Conservation (phyloP, 1,284 basidiomycete species). For the Cystobasidium slooffiae region DNA sequence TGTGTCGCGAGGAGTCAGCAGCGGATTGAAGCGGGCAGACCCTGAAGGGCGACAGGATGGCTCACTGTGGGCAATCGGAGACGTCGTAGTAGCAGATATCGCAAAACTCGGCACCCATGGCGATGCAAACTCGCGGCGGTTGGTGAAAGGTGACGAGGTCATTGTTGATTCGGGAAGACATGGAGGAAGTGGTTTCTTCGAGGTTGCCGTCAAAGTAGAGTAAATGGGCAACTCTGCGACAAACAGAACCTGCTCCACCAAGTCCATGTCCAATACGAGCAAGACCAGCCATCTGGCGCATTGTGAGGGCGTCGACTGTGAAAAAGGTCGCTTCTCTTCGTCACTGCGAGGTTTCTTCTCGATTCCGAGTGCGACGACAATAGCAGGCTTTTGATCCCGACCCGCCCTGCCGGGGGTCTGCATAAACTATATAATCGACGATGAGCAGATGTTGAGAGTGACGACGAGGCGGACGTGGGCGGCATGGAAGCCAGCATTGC, state of each 20-base stretch:
- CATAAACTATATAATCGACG: neutral
- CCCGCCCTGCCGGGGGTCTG: neutral
- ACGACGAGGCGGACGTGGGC: neutral
- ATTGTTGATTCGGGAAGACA: too few species aligned
- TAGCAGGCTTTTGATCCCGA: neutral
- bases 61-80: too few species aligned
- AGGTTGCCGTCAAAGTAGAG: neutral
- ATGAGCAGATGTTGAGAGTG: neutral
- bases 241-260: neutral
- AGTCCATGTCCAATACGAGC: neutral
- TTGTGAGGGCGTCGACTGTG: neutral
- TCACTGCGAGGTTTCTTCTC: neutral
- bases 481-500: conserved; percentile 1
- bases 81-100: too few species aligned
- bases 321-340: neutral
- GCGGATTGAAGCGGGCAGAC: too few species aligned
- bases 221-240: neutral
- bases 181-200: neutral
- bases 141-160: too few species aligned
- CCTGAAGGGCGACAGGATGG: too few species aligned
- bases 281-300: neutral
- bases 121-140: too few species aligned
- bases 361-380: neutral
- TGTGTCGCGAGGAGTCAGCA: too few species aligned
- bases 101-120: too few species aligned